Evolutionary conservation across 169 alveolate genomes (phyloP).

Genomic region (Plasmodium yoelii): DNA sequence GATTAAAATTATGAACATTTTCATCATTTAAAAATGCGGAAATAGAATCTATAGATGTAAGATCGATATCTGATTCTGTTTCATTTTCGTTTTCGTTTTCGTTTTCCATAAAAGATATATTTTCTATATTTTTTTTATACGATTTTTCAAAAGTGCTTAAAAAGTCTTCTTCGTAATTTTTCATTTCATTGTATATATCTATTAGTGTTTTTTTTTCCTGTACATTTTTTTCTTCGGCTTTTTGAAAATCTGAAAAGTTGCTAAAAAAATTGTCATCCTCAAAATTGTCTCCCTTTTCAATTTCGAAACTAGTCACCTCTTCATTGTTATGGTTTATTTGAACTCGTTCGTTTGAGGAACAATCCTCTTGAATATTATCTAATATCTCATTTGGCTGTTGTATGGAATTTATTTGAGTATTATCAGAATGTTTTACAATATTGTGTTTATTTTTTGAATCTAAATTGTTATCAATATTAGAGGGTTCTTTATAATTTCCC

Average conservation of each 20-base stretch:
- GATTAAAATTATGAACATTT: neutral
- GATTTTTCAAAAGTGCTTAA: conserved; percentile 18
- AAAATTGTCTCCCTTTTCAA: neutral
- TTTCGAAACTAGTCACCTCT: neutral
- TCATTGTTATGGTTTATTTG: neutral
- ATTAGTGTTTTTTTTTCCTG: conserved; percentile 1
- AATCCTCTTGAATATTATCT: neutral
- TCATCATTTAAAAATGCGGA: conserved; percentile 3
- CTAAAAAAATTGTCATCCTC: conserved; percentile 40
- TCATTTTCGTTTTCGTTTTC: conserved; percentile 2
- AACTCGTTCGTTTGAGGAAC: neutral
- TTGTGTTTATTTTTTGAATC: neutral
- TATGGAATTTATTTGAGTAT: neutral
- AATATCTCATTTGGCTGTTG: neutral
- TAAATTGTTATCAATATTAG: too few relatives aligned
- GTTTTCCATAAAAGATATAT: neutral
- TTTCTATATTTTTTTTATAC: conserved; percentile 19
- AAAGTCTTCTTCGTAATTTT: conserved; percentile 49
- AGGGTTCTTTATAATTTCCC: too few relatives aligned
- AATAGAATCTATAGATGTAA: conserved; percentile 43
- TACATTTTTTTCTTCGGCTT: conserved; percentile 36
- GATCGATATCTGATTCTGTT: conserved; percentile 5
- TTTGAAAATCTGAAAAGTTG: conserved; percentile 54
- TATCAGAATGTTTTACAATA: neutral
- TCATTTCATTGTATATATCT: conserved; percentile 64